phyloP scores from a whole-genome alignment of 2,329 filamentous ascomycete genomes.

The Colletotrichum lentis region DNA sequence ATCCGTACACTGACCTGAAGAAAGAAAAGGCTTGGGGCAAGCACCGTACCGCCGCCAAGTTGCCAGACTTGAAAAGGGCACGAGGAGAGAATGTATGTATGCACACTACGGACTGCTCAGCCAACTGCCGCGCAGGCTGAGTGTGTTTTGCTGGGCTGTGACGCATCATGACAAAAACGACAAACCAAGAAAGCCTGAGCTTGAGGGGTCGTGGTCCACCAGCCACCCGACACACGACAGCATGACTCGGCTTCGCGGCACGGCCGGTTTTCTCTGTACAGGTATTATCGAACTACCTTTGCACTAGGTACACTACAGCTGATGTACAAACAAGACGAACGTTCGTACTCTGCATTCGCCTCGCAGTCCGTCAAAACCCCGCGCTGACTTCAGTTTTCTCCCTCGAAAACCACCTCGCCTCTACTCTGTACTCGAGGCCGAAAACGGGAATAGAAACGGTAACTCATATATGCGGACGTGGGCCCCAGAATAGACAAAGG shows the following conservation, averaged over 20 bases:
- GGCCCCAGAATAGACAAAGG: conserved; percentile 4
- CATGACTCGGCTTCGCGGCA: neutral
- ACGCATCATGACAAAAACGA: conserved; percentile 6
- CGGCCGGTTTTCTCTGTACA: neutral
- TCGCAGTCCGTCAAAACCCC: neutral
- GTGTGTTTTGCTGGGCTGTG: conserved; percentile 8
- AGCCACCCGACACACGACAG: neutral
- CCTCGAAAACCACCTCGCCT: neutral
- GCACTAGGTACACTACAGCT: too few species aligned
- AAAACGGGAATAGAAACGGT: neutral
- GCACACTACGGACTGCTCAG: neutral
- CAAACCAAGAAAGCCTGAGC: neutral
- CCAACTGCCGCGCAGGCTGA: neutral
- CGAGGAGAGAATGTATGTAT: neutral
- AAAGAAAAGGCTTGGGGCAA: conserved; percentile 4
- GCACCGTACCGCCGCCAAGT: neutral
- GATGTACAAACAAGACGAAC: neutral
- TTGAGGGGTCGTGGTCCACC: neutral
- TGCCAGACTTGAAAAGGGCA: too few species aligned
- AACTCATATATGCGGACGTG: neutral
- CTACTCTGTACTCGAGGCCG: neutral
- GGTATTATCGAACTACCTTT: too few species aligned
- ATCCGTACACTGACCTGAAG: neutral
- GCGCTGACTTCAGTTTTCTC: neutral
- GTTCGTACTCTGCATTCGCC: neutral